A percentile compares a stretch with the other conserved stretches of the same genome.
Conservation (phyloP, 2,329 filamentous ascomycete genomes). For the Alternaria arbusti region DNA sequence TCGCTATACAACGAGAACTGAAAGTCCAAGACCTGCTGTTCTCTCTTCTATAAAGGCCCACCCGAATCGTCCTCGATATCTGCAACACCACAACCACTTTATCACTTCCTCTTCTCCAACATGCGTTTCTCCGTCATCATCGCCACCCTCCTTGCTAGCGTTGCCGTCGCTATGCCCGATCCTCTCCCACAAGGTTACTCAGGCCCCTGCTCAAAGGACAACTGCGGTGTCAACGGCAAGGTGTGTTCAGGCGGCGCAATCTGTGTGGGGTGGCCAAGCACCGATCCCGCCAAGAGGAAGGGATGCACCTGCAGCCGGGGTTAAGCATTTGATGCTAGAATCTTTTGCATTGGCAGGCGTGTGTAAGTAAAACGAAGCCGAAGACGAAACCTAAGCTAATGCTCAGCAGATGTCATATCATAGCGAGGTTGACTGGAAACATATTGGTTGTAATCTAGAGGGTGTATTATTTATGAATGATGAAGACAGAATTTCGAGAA, state of each 20-base stretch:
- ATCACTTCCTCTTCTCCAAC: background rate
- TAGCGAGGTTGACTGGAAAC: no score
- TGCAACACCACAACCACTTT: background rate
- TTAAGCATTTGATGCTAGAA: background rate
- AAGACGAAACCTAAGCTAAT: background rate
- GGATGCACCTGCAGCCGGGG: conserved; percentile 24
- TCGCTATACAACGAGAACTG: background rate
- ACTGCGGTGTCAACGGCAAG: conserved; percentile 17
- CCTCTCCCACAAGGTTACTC: conserved; percentile 29
- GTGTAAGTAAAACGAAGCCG: background rate
- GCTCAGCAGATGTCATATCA: background rate
- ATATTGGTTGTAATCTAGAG: background rate
- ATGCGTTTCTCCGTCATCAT: conserved; percentile 24
- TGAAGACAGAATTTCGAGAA: background rate
- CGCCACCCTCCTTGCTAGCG: conserved; percentile 19
- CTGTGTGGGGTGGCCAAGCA: conserved; percentile 22
- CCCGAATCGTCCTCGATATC: background rate
- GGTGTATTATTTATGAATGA: background rate
- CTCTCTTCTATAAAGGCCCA: background rate
- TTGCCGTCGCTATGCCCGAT: conserved; percentile 29
- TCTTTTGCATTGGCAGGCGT: background rate
- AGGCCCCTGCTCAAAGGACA: conserved; percentile 18
- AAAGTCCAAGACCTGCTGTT: background rate
- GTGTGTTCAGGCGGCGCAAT: conserved; percentile 6
- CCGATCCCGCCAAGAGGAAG: conserved; percentile 14